Conservation (phyloP, 371 early-diverging fungal genomes). For the Vavraia culicis region DNA sequence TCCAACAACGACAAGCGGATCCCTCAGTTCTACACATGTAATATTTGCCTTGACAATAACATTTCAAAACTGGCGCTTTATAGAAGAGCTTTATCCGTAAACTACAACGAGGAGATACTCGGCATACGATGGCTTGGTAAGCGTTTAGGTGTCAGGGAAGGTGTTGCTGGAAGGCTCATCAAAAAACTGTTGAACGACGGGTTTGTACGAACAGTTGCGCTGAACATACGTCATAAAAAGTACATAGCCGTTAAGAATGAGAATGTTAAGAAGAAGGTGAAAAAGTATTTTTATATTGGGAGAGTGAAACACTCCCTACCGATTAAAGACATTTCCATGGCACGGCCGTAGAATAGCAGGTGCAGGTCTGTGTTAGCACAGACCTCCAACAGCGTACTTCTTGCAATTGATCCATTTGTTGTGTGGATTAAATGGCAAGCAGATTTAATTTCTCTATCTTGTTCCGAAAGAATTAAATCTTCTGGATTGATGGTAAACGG, state of each 20-base stretch:
- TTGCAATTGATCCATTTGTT: no score
- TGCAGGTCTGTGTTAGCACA: no score
- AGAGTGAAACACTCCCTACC: background rate
- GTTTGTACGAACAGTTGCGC: conserved; percentile 12
- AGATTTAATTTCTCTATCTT: no score
- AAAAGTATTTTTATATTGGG: conserved; percentile 14
- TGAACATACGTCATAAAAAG: background rate
- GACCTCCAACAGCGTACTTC: no score
- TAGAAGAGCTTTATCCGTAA: conserved; percentile 12
- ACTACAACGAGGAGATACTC: conserved; percentile 16
- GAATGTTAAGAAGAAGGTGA: conserved; percentile 18
- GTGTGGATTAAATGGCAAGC: no score
- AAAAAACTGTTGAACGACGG: conserved; percentile 21
- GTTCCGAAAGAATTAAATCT: no score
- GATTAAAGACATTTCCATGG: conserved; percentile 4
- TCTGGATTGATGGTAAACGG: no score
- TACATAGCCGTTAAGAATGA: conserved; percentile 18
- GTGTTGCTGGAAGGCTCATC: background rate
- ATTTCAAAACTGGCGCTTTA: conserved; percentile 3
- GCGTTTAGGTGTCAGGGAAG: conserved; percentile 16
- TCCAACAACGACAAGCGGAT: conserved; percentile 33
- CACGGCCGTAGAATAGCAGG: no score
- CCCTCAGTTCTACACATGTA: conserved; percentile 14
- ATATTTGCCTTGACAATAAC: conserved; percentile 1
- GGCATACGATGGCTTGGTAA: conserved; percentile 1